Evolutionary conservation across 2,329 filamentous ascomycete genomes (phyloP), one percentile per base, ranked within the genome.

Genomic region (Fusarium brachygibbosum): DNA sequence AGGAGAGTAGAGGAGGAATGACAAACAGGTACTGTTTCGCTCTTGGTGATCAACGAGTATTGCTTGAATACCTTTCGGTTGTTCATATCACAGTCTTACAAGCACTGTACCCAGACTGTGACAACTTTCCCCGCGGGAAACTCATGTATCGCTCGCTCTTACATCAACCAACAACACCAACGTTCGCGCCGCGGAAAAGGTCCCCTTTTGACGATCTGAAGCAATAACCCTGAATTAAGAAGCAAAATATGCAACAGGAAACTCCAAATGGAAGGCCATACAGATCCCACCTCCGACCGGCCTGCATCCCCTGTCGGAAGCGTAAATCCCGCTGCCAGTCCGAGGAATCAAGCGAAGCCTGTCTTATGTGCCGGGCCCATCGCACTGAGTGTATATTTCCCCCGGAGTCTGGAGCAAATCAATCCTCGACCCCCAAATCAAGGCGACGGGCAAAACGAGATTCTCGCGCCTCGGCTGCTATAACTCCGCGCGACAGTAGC

Each of bases 291-390:
- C 83, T 88, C 63, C 84, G 85, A 38, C 86, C 87, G 50, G 88
- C 88, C 11, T 90, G 88, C 77, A 79, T 87, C 53, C 79, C 87
- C 16, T 90, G 88, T 72, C 83, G 88, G 54, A 84, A 84, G 63
- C 83, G 88, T 63, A 90, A 90, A 75, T 88, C 87, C 3, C 82
- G 88, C 68, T 90, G 88, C 74, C 88, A 87, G 19, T 83, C 87
- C 29, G 86, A 88, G 70, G 77, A 84, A 16, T 81, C 82, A 34
- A 29, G n/a, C 29, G 78, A 84, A 52, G 81, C 82, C 10, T 90
- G 88, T 70, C 76, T 88, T 11, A 82, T 89, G 73, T 90, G 88
- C 75, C 83, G 83, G 38, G 84, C 86, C 21, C 86, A 89, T 69
- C 83, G 84, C 11, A 87, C 86, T 7, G 83, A 87, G 25, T 89